Evolutionary conservation across 768 basidiomycete species (phyloP), one percentile per base, ranked within the genome.

Genomic region (Phylloporus arenicola): DNA sequence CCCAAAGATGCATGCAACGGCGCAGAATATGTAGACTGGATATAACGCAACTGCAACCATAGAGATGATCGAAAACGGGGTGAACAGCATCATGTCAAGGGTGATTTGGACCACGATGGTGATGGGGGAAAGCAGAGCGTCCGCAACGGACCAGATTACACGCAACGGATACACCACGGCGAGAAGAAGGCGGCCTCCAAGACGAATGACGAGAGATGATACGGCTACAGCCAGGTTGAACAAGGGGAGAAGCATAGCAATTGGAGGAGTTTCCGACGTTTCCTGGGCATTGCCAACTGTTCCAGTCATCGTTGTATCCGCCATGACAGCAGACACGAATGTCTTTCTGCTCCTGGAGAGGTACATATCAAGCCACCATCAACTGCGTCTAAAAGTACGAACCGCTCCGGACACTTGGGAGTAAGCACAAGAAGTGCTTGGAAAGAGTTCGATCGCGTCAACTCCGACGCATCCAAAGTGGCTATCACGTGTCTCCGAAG

Each of bases 1-100:
- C 6, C 81, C 81, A 9, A 70, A 69, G 44, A 83, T 75, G 53
- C 77, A 80, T 1, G 82, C 81, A 1, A 78, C 73, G 2, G 79
- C 79, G 34, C 70, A 73, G 51, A 83, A 75, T 13, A 81, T 73
- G 54, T 83, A 83, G 30, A 82, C 45, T 0, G 82, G 82, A 42
- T 77, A 80, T 1, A 82, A 45, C 10, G 72, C 69, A 7, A 75
- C 71, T 16, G 75, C 60, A 24, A 76, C 48, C 59, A 68, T 73
- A 6, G 64, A 43, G 19, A 66, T 53, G 31, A 75, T 59, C 12
- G 59, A 54, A 55, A 75, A 76, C 0, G 84, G 84, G 19, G 71
- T 67, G 54, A 69, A 63, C 3, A 85, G 35, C 48, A 77, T 67
- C 20, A 75, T 34, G 41, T 76, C 70, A 20, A 74, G 51, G 7